A percentile compares a stretch with the other conserved stretches of the same genome.
These are phyloP conservation scores for Raphanus sativus DNA, from an alignment of 345 rosid genomes.

Conservation along the genomic window DNA sequence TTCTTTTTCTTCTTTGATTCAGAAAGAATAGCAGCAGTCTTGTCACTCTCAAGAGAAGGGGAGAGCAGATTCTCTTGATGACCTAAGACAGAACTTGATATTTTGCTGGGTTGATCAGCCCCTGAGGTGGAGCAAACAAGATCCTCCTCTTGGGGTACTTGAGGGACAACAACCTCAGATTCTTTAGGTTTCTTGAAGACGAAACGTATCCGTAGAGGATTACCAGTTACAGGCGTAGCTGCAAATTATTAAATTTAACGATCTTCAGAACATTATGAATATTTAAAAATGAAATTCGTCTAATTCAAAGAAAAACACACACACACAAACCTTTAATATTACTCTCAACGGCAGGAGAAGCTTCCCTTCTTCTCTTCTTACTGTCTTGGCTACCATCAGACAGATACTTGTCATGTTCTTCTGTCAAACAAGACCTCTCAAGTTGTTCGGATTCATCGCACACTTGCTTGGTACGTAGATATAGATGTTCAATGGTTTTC, in stretches of 20 bases:
- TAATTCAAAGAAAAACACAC: background rate
- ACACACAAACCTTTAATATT: slow-evolving; percentile 40
- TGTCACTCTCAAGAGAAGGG: background rate
- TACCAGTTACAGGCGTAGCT: slow-evolving; percentile 43
- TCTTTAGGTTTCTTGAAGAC: slow-evolving; percentile 39
- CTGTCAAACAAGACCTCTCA: slow-evolving; percentile 36
- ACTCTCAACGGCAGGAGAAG: slow-evolving; percentile 27
- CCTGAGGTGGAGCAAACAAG: slow-evolving; percentile 41
- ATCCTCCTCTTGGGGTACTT: slow-evolving; percentile 22
- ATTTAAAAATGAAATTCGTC: background rate
- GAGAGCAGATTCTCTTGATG: background rate
- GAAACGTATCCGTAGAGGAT: slow-evolving; percentile 49
- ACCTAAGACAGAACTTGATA: background rate
- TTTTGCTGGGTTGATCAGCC: background rate
- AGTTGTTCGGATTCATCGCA: slow-evolving; percentile 33
- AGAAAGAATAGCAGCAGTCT: background rate
- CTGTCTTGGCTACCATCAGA: slow-evolving; percentile 53
- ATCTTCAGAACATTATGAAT: background rate
- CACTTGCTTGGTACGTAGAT: background rate
- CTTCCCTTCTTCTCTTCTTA: slow-evolving; percentile 44
- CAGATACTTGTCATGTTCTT: slow-evolving; percentile 30
- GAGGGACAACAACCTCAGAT: slow-evolving; percentile 15
- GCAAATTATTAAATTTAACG: background rate
- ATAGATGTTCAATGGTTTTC: slow-evolving; percentile 1
- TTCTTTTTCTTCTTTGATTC: slow-evolving; percentile 7